A percentile compares a stretch with the other conserved stretches of the same genome.
phyloP scores from a whole-genome alignment of 345 rosid species.

The Trapa bicornis region DNA sequence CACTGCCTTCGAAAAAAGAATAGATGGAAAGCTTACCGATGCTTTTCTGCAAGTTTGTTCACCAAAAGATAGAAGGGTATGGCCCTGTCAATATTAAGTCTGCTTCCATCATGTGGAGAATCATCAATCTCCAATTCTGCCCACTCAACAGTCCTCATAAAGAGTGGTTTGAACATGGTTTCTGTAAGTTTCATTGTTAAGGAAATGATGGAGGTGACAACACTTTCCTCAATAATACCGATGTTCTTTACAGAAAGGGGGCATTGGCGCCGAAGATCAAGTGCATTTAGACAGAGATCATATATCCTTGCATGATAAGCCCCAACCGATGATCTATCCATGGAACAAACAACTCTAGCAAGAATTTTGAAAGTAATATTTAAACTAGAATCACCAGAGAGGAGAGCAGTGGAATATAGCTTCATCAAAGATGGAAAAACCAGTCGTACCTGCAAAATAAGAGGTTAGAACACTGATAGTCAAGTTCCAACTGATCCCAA shows the following conservation, averaged over 20 bases:
- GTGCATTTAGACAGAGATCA: constrained; percentile 68
- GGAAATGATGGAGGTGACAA: constrained; percentile 42
- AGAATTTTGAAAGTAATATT: constrained; percentile 67
- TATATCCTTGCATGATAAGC: constrained; percentile 53
- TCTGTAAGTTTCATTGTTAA: constrained; percentile 92
- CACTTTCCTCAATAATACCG: constrained; percentile 55
- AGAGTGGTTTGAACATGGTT: constrained; percentile 86
- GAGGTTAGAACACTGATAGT: not conserved
- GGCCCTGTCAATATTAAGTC: constrained; percentile 38
- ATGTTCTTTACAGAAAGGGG: constrained; percentile 45
- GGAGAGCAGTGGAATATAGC: constrained; percentile 49
- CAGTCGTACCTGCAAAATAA: constrained; percentile 58
- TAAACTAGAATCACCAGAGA: constrained; percentile 63
- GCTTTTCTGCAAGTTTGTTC: constrained; percentile 67
- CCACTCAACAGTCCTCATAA: constrained; percentile 72
- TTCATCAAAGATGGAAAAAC: constrained; percentile 66
- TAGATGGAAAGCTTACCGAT: constrained; percentile 38
- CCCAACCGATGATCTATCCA: constrained; percentile 65
- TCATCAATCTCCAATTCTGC: constrained; percentile 54
- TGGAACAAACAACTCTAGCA: constrained; percentile 38
- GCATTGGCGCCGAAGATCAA: constrained; percentile 69
- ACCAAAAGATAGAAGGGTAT: constrained; percentile 70
- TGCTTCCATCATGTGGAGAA: constrained; percentile 20
- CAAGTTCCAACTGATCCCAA: not conserved
- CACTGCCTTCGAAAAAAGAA: too few species aligned